These are phyloP conservation scores for Phytophthora capsici DNA, from an alignment of 352 stramenopile species.

Conservation along the genomic window DNA sequence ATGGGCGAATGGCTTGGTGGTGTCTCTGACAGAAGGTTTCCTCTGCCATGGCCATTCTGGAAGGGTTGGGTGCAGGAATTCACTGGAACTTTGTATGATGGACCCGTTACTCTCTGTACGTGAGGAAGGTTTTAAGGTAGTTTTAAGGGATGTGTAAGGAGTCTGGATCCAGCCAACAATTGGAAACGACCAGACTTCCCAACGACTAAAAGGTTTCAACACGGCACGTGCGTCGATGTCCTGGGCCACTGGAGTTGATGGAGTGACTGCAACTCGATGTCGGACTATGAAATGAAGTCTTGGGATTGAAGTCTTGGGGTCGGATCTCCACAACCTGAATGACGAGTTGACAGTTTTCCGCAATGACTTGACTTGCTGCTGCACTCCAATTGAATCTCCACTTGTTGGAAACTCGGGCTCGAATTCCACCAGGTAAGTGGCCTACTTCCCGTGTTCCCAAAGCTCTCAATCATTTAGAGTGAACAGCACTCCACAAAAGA, in stretches of 20 bases:
- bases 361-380: background rate
- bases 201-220: no score
- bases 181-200: no score
- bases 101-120: background rate
- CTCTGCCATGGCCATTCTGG: constrained; percentile 20
- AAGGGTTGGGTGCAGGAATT: constrained; percentile 6
- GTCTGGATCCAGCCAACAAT: no score
- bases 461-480: no score
- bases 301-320: no score
- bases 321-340: no score
- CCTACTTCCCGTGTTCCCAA: no score
- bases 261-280: background rate
- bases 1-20: constrained; percentile 9
- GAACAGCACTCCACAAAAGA: no score
- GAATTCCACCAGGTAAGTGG: background rate
- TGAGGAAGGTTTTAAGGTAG: background rate
- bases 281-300: no score
- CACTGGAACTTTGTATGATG: constrained; percentile 5
- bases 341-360: background rate
- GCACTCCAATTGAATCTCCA: background rate
- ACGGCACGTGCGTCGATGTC: background rate
- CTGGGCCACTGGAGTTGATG: background rate
- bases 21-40: constrained; percentile 16
- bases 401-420: background rate
- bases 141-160: no score